Base-by-base conservation (phyloP, 768 basidiomycete species). In the Tricholoma hemisulphureum region DNA sequence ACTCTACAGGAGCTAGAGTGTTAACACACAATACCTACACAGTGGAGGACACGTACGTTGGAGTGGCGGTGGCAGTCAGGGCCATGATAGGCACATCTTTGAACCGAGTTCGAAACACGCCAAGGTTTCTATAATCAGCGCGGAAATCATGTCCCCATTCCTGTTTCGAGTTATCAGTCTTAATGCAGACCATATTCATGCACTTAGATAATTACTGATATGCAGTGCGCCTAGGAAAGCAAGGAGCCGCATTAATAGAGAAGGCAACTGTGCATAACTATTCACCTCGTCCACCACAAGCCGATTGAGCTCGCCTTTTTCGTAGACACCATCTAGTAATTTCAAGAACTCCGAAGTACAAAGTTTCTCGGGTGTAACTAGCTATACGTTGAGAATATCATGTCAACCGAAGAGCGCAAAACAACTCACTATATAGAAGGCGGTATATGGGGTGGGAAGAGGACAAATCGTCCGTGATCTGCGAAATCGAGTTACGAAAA, bases 61-160 rank as follows among this genome's bases (percentile, higher is more conserved):
- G 70, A 6, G 92, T 94, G 2, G 92, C 91, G 13, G 89, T 91
- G 2, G 92, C 91, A 1, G 91, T 94, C 35, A 94, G 71, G 3
- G 92, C 92, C 89, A 93, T 94, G 62, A 95, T 87, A 0, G 93
- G 92, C 4, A 93, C 82, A 56, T 79, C 75, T 1, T 80, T 80
- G 65, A 86, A 93, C 26, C 75, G 77, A 34, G 81, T 75, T 1
- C 92, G 82, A 68, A 95, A 89, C 35, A 73, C 68, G 4, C 91
- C 92, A 21, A 95, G 77, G 23, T 76, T 80, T 43, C 91, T 76
- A 65, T 93, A 94, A 41, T 91, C 87, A 29, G 69, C 77, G 23
- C 92, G 83, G 67, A 92, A 92, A 63, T 91, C 85, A 49, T 91
- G 89, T 0, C 89, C 90, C 91, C 90, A 93, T 77, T 92, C 91